Percentiles rank a stretch among this genome's conserved stretches.
Evolutionary conservation across 192 early-diverging fungal genomes (phyloP).

Genomic region (Podila verticillata): DNA sequence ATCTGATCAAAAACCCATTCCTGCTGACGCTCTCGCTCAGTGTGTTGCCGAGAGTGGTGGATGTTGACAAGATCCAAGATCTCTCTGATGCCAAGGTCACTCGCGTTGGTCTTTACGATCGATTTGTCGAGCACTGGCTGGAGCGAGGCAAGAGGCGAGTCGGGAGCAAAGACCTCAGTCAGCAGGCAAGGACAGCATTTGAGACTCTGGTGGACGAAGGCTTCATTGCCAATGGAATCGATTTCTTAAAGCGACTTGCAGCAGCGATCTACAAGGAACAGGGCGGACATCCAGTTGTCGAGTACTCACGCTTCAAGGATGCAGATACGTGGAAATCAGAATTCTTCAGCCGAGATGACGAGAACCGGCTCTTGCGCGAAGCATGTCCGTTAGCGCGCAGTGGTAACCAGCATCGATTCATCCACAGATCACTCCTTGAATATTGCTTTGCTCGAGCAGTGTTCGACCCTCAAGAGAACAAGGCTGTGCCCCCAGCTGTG

Average conservation of each 20-base stretch:
- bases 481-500: neutral
- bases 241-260: conserved; percentile 1
- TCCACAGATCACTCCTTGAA: conserved; percentile 4
- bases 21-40: neutral
- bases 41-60: neutral
- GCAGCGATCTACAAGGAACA: neutral
- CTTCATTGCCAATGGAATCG: neutral
- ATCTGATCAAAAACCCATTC: conserved; percentile 5
- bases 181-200: neutral
- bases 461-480: neutral
- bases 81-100: neutral
- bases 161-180: neutral
- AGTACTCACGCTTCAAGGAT: neutral
- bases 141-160: neutral
- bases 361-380: neutral
- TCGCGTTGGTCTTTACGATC: neutral
- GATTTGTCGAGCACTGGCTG: conserved; percentile 7
- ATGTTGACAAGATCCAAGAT: neutral
- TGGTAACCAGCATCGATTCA: neutral
- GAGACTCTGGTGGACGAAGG: neutral
- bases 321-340: neutral
- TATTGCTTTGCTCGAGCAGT: neutral
- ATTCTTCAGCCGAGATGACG: neutral
- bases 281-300: neutral
- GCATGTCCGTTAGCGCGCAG: neutral